A percentile compares a stretch with the other conserved stretches of the same genome.
Evolutionary conservation across 2,329 filamentous ascomycete species (phyloP).

Genomic region (Xylogone sp.): DNA sequence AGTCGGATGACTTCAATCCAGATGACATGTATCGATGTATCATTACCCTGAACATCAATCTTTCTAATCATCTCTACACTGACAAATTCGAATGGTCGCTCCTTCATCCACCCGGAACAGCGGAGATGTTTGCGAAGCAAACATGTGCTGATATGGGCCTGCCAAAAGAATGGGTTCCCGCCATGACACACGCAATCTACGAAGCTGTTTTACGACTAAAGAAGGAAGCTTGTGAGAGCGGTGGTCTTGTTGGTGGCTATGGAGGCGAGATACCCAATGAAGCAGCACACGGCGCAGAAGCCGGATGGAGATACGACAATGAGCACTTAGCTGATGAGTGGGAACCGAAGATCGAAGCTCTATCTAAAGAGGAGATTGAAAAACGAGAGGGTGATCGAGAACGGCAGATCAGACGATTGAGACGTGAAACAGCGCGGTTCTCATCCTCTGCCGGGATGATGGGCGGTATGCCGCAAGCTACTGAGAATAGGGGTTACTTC

Average conservation of each 20-base stretch:
- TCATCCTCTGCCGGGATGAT: slow-evolving; percentile 81
- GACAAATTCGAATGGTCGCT: slow-evolving; percentile 99
- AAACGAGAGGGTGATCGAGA: slow-evolving; percentile 94
- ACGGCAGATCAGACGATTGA: slow-evolving; percentile 78
- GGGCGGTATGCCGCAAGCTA: slow-evolving; percentile 63
- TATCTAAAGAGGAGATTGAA: slow-evolving; percentile 96
- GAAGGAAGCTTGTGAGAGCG: slow-evolving; percentile 93
- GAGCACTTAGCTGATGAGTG: slow-evolving; percentile 82
- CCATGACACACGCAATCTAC: slow-evolving; percentile 94
- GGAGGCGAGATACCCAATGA: slow-evolving; percentile 81
- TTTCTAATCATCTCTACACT: slow-evolving; percentile 87
- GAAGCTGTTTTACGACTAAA: slow-evolving; percentile 89
- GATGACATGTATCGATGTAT: slow-evolving; percentile 95
- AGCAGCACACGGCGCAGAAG: slow-evolving; percentile 74
- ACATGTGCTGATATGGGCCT: slow-evolving; percentile 92
- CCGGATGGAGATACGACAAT: slow-evolving; percentile 93
- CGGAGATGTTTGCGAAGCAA: slow-evolving; percentile 86
- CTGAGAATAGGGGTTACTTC: slow-evolving; percentile 43
- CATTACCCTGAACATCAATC: slow-evolving; percentile 84
- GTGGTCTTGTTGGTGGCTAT: slow-evolving; percentile 73
- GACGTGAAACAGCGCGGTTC: slow-evolving; percentile 89
- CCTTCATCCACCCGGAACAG: slow-evolving; percentile 84
- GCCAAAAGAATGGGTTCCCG: slow-evolving; percentile 87
- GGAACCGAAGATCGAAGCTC: slow-evolving; percentile 75
- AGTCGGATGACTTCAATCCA: slow-evolving; percentile 75